Conservation (phyloP, 2,329 filamentous ascomycete species). For the Stachybotrys chartarum region DNA sequence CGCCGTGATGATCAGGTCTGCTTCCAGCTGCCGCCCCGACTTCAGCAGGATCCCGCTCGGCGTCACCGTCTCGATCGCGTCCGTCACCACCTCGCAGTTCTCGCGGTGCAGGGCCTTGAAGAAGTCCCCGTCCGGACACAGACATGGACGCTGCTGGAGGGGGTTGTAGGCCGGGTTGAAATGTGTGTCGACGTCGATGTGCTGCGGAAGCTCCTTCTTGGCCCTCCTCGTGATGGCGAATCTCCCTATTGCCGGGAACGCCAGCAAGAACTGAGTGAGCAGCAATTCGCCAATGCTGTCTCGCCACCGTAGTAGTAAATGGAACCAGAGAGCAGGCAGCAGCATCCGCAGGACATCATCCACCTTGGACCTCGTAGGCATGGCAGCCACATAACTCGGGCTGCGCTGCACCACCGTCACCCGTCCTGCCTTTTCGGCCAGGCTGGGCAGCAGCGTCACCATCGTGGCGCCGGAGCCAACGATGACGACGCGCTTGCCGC, state of each 20-base stretch:
- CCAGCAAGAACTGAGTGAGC: slow-evolving; percentile 23
- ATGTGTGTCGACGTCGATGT: slow-evolving; percentile 50
- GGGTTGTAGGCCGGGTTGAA: slow-evolving; percentile 60
- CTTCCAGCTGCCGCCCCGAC: slow-evolving; percentile 42
- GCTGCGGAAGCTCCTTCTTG: slow-evolving; percentile 42
- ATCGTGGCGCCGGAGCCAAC: slow-evolving; percentile 76
- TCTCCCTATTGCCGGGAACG: slow-evolving; percentile 15
- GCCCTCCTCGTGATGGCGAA: slow-evolving; percentile 33
- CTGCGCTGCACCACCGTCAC: slow-evolving; percentile 79
- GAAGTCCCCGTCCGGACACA: slow-evolving; percentile 53
- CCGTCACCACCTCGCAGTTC: slow-evolving; percentile 43
- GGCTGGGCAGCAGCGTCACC: slow-evolving; percentile 64
- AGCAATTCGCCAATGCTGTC: slow-evolving; percentile 38
- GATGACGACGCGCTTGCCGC: slow-evolving; percentile 60
- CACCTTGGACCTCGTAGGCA: slow-evolving; percentile 32
- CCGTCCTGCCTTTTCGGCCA: slow-evolving; percentile 56
- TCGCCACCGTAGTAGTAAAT: slow-evolving; percentile 41
- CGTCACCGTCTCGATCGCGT: slow-evolving; percentile 43
- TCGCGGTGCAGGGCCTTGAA: slow-evolving; percentile 38
- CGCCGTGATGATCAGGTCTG: slow-evolving; percentile 63
- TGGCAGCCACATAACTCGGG: slow-evolving; percentile 60
- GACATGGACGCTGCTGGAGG: slow-evolving; percentile 70
- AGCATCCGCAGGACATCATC: slow-evolving; percentile 29
- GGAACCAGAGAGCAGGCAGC: slow-evolving; percentile 40
- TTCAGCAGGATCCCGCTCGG: slow-evolving; percentile 37